Evolutionary conservation across 805 yeast species (phyloP).

Genomic region (Hanseniaspora mollemarum): DNA sequence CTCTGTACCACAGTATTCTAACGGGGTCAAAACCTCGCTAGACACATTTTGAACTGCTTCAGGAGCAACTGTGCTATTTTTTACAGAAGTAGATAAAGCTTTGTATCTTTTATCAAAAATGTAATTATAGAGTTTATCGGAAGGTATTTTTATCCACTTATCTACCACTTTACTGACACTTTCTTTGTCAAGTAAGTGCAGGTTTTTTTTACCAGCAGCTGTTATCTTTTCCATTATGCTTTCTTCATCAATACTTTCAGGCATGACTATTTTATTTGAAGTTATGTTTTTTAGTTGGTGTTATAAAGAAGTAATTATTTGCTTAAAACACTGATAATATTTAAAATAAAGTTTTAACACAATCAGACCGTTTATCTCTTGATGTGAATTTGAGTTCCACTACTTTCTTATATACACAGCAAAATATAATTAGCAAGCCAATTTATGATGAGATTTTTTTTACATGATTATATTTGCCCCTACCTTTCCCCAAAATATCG

Average conservation of each 20-base stretch:
- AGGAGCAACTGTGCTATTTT: background rate
- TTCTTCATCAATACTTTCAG: background rate
- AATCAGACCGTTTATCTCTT: too few species aligned
- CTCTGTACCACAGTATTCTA: background rate
- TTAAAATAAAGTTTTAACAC: too few species aligned
- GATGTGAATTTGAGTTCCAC: background rate
- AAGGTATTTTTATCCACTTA: slow-evolving; percentile 9
- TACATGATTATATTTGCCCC: too few species aligned
- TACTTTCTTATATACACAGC: too few species aligned
- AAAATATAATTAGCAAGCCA: too few species aligned
- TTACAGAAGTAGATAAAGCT: background rate
- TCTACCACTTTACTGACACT: background rate
- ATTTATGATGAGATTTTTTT: too few species aligned
- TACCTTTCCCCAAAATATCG: background rate
- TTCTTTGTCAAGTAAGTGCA: background rate
- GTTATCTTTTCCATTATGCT: background rate
- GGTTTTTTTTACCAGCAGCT: background rate
- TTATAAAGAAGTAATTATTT: too few species aligned
- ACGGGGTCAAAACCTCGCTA: background rate
- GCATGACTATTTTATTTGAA: background rate
- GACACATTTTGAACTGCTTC: background rate
- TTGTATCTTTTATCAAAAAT: background rate
- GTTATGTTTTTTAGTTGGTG: background rate
- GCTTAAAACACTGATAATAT: background rate
- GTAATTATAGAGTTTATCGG: slow-evolving; percentile 1